Base-by-base conservation (phyloP, 2,329 filamentous ascomycete genomes). In the Neobulgaria alba region DNA sequence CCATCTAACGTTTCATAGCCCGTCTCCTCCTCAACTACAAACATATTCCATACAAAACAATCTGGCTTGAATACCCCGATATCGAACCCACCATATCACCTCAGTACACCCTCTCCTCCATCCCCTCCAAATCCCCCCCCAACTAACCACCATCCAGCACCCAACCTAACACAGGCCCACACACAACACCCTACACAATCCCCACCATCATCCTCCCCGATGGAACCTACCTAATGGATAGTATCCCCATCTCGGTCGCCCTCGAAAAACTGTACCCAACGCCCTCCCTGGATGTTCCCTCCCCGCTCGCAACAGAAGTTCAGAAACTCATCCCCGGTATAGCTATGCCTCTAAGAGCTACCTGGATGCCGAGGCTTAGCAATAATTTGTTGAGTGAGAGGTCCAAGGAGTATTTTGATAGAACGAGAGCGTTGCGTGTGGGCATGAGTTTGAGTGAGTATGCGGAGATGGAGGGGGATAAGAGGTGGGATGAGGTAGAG, bases 21-120 rank as follows among this genome's bases (percentile, higher is more conserved):
- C 77, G 82, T 1, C 61, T 85, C 41, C 56, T 72, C 2, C 62
- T 86, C 33, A 85, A 85, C 62, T 83, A 71, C 63, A 86, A 86
- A 57, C 66, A 66, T 1, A 58, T 85, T 10, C 68, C 76, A 33
- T 86, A 85, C 63, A 69, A 71, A 55, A 85, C 80, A 0, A 66
- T 79, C 67, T 85, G 79, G 78, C 61, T 78, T 12, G 78, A 84
- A 54, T 85, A 82, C 49, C 80, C 79, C 1, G 73, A 84, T 26
- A 67, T 87, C 45, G 70, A 66, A 42, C 61, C 73, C 1, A 71
- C 59, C 2, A 63, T 85, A 36, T 65, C 73, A 51, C 63, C 67
- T 19, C 65, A 76, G 75, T 77, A 52, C 14, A 16, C 51, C 67
- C 59, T 23, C 21, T 33, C 33, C 16, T n/a, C n/a, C 18, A 10